These are phyloP conservation scores for Rosa multiflora DNA, from an alignment of 306 rosid species.

Conservation along the genomic window DNA sequence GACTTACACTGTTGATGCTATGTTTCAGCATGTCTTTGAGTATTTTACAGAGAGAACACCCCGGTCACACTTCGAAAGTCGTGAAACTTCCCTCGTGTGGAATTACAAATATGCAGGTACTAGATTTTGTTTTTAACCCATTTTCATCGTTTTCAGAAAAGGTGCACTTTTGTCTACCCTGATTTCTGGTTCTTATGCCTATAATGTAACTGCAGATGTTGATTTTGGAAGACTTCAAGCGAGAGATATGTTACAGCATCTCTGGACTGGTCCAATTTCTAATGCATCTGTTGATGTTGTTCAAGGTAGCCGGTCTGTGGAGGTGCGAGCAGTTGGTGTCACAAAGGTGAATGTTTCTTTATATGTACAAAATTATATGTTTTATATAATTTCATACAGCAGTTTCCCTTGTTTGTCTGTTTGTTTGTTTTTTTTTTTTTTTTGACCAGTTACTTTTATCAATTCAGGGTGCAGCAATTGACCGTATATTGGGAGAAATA, in stretches of 20 bases:
- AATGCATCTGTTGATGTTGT: constrained; percentile 93
- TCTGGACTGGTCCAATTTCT: constrained; percentile 97
- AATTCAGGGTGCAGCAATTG: constrained; percentile 92
- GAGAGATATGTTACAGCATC: constrained; percentile 95
- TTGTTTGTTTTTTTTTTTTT: background rate
- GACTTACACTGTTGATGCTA: constrained; percentile 27
- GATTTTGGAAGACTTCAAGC: constrained; percentile 97
- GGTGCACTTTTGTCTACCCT: background rate
- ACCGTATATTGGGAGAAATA: constrained; percentile 93
- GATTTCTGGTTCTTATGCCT: constrained; percentile 16
- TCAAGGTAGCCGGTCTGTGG: constrained; percentile 95
- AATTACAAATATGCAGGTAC: constrained; percentile 93
- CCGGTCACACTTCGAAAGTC: constrained; percentile 64
- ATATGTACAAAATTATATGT: constrained; percentile 8
- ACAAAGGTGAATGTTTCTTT: constrained; percentile 63
- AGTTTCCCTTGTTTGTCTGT: constrained; percentile 7
- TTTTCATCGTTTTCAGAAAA: background rate
- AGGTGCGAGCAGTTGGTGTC: constrained; percentile 93
- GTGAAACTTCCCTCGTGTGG: constrained; percentile 95
- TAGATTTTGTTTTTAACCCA: background rate
- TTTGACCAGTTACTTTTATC: background rate
- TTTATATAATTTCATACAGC: constrained; percentile 18
- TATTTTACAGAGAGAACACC: constrained; percentile 94
- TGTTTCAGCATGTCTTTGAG: constrained; percentile 82
- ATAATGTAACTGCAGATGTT: constrained; percentile 48